Percentiles rank a stretch among this genome's conserved stretches.
phyloP scores from a whole-genome alignment of 2,329 filamentous ascomycete genomes.

The Nemania diffusa region DNA sequence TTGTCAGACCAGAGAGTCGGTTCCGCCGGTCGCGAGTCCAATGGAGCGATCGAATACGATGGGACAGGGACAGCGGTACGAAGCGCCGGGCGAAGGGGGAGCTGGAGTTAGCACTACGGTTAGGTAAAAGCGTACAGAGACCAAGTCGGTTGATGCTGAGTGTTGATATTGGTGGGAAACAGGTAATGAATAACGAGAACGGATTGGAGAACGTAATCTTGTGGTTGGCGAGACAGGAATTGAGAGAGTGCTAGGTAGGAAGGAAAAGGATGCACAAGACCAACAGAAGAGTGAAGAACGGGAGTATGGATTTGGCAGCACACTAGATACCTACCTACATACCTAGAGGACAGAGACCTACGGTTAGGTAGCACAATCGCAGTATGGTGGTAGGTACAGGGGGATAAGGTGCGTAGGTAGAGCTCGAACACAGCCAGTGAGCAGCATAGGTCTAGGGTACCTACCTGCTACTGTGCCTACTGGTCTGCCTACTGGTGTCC shows the following conservation, averaged over 20 bases:
- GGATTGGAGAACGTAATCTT: constrained; percentile 33
- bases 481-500: background rate
- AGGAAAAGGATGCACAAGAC: constrained; percentile 36
- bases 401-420: background rate
- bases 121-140: constrained; percentile 18
- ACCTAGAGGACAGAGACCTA: background rate
- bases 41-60: constrained; percentile 25
- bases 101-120: constrained; percentile 30
- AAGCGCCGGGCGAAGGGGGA: constrained; percentile 15
- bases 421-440: background rate
- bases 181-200: constrained; percentile 16
- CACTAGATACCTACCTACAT: background rate
- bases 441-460: background rate
- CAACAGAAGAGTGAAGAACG: constrained; percentile 30
- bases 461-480: background rate
- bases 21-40: constrained; percentile 30
- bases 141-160: constrained; percentile 15
- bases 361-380: background rate
- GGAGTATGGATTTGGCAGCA: constrained; percentile 29
- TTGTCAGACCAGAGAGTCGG: constrained; percentile 28
- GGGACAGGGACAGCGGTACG: constrained; percentile 13
- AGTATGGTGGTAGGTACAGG: background rate
- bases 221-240: constrained; percentile 30
- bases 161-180: constrained; percentile 9
- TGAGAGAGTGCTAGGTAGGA: constrained; percentile 21